Evolutionary conservation across 306 rosid species (phyloP), one percentile per base, ranked within the genome.

Genomic region (Lablab purpureus): DNA sequence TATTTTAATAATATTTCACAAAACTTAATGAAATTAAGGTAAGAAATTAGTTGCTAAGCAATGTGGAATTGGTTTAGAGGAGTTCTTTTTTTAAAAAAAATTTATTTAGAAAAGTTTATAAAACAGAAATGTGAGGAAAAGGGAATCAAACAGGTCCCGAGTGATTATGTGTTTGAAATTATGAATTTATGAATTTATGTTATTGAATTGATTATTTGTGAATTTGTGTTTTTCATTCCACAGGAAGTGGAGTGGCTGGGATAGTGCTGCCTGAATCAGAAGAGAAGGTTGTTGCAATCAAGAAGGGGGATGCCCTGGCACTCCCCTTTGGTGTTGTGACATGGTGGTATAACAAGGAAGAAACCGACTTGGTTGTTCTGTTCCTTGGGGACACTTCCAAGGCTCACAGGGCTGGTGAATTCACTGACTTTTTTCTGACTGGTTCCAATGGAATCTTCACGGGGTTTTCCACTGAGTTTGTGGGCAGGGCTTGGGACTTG

Each of bases 251-350:
- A 34, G 85, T 80, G 46, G 90, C 80, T 64, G 97, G 98, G 75
- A 78, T 93, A 25, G 88, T 93, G 14, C 90, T 82, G 22, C 96
- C 97, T 12, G 97, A 91, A 67, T 34, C 80, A 17, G 91, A 93
- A 73, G 97, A 93, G 87, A 91, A 85, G 85, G 91, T 91, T 40
- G 40, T 93, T 56, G 88, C 91, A 73, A 87, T 93, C 21, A 93
- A 91, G 80, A 88, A 89, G 85, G 97, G 97, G n/a, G 96, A 93
- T 71, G 91, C 97, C 9, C 68, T 93, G 80, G 97, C 98, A 27
- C 90, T 93, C 11, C 97, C 98, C 15, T 89, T 93, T 47, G 97
- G 97, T 28, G 91, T 88, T 74, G 94, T 93, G 10, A 91, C 94
- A 1, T 93, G 98, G 98, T 93, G 97, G 94, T 81, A 68, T 75